Evolutionary conservation across 768 basidiomycete species (phyloP).

Genomic region (Mrakia hoshinonis): DNA sequence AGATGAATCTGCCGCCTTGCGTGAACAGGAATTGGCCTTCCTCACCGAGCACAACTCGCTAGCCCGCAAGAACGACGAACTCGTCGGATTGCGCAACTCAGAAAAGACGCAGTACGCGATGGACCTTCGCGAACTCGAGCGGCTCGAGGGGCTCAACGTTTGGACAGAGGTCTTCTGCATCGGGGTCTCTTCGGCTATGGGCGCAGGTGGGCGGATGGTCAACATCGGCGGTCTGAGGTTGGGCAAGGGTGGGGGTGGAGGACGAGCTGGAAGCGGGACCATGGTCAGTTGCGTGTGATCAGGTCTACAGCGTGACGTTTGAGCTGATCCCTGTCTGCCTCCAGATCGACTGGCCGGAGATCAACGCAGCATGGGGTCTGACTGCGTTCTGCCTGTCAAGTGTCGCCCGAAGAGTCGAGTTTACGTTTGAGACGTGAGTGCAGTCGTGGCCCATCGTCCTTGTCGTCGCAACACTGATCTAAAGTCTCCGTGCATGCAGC

Average conservation of each 20-base stretch:
- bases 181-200: slow-evolving; percentile 42
- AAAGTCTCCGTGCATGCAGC: slow-evolving; percentile 43
- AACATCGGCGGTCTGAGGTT: slow-evolving; percentile 95
- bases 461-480: not conserved
- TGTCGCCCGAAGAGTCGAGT: slow-evolving; percentile 82
- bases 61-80: not conserved
- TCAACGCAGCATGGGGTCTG: slow-evolving; percentile 98
- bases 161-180: slow-evolving; percentile 95
- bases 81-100: not conserved
- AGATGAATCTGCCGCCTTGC: not conserved
- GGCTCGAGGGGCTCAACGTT: slow-evolving; percentile 82
- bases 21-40: slow-evolving; percentile 5
- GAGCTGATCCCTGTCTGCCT: not conserved
- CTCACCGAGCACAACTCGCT: slow-evolving; percentile 10
- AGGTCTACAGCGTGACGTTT: not conserved
- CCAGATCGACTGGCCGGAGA: slow-evolving; percentile 95
- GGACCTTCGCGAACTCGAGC: slow-evolving; percentile 40
- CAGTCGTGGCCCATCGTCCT: not conserved
- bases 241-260: slow-evolving; percentile 70
- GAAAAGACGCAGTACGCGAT: slow-evolving; percentile 1
- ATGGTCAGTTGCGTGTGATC: not conserved
- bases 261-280: not conserved
- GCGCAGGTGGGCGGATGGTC: slow-evolving; percentile 48
- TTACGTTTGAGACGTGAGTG: slow-evolving; percentile 70
- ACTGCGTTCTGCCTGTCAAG: slow-evolving; percentile 84